Percentiles rank a stretch among this genome's conserved stretches.
phyloP scores from a whole-genome alignment of 2,329 filamentous ascomycete genomes.

The Diplodia corticola region DNA sequence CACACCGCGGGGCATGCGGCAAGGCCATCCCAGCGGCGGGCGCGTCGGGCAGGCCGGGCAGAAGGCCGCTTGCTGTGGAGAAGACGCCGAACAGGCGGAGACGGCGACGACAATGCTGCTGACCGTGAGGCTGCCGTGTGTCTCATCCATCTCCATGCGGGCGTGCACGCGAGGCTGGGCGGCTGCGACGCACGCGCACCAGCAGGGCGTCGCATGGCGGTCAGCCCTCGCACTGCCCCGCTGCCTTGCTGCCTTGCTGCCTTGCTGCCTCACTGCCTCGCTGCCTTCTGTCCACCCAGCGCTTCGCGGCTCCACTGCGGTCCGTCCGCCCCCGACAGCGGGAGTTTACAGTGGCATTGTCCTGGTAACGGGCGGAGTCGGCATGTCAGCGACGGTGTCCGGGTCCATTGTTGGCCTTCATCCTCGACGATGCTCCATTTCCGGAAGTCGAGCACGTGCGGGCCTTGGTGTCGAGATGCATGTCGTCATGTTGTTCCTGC shows the following conservation, averaged over 20 bases:
- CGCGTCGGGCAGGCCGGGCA: slow-evolving; percentile 10
- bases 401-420: not conserved
- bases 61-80: slow-evolving; percentile 13
- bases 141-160: slow-evolving; percentile 11
- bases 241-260: too few species aligned
- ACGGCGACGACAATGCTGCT: not conserved
- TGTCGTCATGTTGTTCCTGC: slow-evolving; percentile 1
- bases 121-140: slow-evolving; percentile 10
- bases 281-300: not conserved
- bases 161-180: slow-evolving; percentile 8
- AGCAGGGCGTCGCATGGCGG: slow-evolving; percentile 2
- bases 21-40: not conserved
- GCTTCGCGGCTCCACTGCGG: slow-evolving; percentile 15
- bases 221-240: slow-evolving; percentile 6
- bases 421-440: not conserved
- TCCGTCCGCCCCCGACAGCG: slow-evolving; percentile 10
- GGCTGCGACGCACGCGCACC: not conserved
- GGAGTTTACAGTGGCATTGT: not conserved
- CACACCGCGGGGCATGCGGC: slow-evolving; percentile 8
- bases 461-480: not conserved
- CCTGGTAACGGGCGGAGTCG: not conserved
- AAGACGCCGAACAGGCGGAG: slow-evolving; percentile 8
- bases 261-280: not conserved
- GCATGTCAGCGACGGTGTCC: not conserved
- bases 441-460: not conserved